phyloP scores from a whole-genome alignment of 1,284 basidiomycete species.

The Ceratobasidium sp. region DNA sequence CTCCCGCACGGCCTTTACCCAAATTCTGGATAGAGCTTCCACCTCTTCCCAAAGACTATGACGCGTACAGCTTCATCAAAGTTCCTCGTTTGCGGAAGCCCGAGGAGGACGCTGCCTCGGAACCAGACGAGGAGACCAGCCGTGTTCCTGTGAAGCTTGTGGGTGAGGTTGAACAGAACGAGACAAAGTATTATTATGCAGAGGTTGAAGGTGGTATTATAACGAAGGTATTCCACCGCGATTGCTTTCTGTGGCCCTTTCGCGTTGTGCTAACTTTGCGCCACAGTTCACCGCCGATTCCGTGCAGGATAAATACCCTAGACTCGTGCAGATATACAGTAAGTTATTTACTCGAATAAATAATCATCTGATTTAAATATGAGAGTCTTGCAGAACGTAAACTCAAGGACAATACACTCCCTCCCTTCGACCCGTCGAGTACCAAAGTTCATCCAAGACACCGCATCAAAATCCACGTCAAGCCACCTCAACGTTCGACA shows the following conservation, averaged over 20 bases:
- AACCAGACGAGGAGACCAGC: neutral
- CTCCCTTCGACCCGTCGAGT: conserved; percentile 17
- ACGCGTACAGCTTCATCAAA: neutral
- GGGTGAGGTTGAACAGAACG: conserved; percentile 18
- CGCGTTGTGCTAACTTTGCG: neutral
- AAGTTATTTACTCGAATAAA: neutral
- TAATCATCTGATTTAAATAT: neutral
- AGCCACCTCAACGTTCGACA: neutral
- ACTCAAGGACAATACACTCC: neutral
- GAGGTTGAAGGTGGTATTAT: conserved; percentile 32
- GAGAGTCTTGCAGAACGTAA: neutral
- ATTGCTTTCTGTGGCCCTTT: neutral
- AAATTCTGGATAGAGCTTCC: conserved; percentile 29
- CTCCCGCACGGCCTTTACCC: neutral
- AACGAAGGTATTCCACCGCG: conserved; percentile 14
- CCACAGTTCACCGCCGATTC: conserved; percentile 7
- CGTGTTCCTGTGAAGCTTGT: conserved; percentile 38
- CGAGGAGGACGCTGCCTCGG: neutral
- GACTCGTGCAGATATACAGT: conserved; percentile 27
- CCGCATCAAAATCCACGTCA: neutral
- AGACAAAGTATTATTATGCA: conserved; percentile 42
- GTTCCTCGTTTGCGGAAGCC: neutral
- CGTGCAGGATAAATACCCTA: neutral
- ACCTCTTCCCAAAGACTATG: conserved; percentile 21
- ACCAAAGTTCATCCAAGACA: conserved; percentile 22